Evolutionary conservation across 2,329 filamentous ascomycete species (phyloP), one percentile per base, ranked within the genome.

Genomic region (Colletotrichum sansevieriae): DNA sequence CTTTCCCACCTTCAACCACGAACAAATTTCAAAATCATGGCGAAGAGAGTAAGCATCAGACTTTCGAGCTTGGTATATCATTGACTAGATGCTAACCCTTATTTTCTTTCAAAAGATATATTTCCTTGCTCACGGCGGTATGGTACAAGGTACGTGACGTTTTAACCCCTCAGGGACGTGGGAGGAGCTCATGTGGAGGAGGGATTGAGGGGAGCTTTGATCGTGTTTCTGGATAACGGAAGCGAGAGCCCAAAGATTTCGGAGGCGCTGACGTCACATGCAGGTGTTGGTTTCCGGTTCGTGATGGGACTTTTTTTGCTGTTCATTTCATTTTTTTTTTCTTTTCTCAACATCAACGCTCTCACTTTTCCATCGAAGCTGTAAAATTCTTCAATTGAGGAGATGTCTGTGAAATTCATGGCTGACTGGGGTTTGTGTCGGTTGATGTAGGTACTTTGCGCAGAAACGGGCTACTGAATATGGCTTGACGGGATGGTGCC

Each of bases 111-210:
- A n/a, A 15, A 56, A 90, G 88, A 79, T 90, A 37, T 88, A 88
- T 73, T 91, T 90, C 75, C 79, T 87, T 15, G 90, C 89, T 66
- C 88, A 92, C 73, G 91, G 91, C 62, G 84, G 84, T 13, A 72
- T 72, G 44, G 91, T 94, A 12, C 91, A 94, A 85, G 91, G 91
- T 90, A 80, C 70, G 29, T 29, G 29, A 29, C 29, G 80, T 56
- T 56, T 77, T 83, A 43, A 84, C 87, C 70, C 85, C 82, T 75
- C 11, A 11, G 11, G 37, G 11, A 39, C 29, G 8, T 29, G 29
- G 29, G 29, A 39, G 37, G 13, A 39, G 37, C 37, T 39, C 37
- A 39, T 39, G 37, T 39, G 37, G 37, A 39, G 37, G 37, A 39
- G 37, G 37, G 15, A 15, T 11, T 11, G 37, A 39, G 37, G 37